Evolutionary conservation across 257 asterid genomes (phyloP), one percentile per base, ranked within the genome.

Genomic region (Solanum tacnaense): DNA sequence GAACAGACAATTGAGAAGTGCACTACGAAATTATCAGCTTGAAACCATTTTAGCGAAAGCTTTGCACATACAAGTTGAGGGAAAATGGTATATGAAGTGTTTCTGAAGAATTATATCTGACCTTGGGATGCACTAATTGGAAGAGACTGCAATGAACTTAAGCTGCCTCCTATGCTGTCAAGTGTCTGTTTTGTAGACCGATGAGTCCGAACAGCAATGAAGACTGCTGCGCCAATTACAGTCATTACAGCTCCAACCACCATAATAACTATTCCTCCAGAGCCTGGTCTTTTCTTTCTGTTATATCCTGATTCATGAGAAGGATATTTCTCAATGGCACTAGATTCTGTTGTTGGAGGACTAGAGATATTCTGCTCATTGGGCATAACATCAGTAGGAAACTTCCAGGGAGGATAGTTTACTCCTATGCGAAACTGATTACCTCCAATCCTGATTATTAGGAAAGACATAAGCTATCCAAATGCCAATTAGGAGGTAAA

Each of bases 381-480:
- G 20, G 98, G 98, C 49, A 90, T 75, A 70, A 72, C 15, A 56
- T 94, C 98, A 3, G 86, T 74, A 82, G 98, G 99, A 89, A 94
- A 95, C 29, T 85, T 90, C 99, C 99, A 96, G 65, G 98, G 98
- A 15, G 94, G 93, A 89, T 92, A 93, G 93, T 95, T 92, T 68
- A 89, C 90, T 87, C 89, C 95, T 84, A 49, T 92, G 49, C 90
- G 92, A 81, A 97, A 97, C 32, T 85, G 89, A 88, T 96, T 97
- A 62, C 99, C 99, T 3, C 94, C 95, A n/a, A 97, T 84, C 96
- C 99, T 97, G 91, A 76, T 73, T 23, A 87, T 65, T 81, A 29
- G 39, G 85, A 46, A 81, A 78, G 84, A 78, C 38, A 78, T 25
- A 78, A 41, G 39, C 39, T 71, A 76, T 9, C 56, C 84, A 76